Base-by-base conservation (phyloP, 1,139 yeast species). In the Geotrichum fermentans region DNA sequence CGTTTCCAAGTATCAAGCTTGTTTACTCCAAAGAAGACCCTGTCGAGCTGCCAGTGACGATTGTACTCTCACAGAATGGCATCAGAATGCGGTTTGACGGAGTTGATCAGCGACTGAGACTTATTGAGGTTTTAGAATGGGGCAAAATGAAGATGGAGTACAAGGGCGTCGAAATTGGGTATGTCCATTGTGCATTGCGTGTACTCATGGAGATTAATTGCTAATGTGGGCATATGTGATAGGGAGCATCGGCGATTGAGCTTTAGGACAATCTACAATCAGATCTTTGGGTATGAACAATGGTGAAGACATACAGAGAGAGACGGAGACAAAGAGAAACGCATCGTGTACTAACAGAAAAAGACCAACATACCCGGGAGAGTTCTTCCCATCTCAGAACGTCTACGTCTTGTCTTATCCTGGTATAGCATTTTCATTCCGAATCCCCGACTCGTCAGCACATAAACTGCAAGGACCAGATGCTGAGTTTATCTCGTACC, bases 321-420 rank as follows among this genome's bases (percentile, higher is more conserved):
- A 32, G 14, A 32, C 13, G 14, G n/a, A 32, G 14, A 6, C 6
- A n/a, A n/a, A n/a, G n/a, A n/a, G n/a, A n/a, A 11, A 5, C 7
- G 16, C 13, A 20, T 18, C 20, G 16, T 16, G 14, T 29, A 11
- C 33, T 30, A 29, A 33, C 24, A 17, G n/a, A 6, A n/a, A 8
- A 21, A 44, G 48, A 1, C 68, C 68, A 1, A 62, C 68, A 4
- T 63, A 63, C 44, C 66, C 68, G 2, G 67, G 67, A 3, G 32
- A 46, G 21, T 36, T 28, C 34, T 43, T 34, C 18, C 34, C 14
- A 8, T 34, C 42, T n/a, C 40, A 53, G 2, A 35, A 50, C 21
- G 44, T 52, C 1, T 63, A 61, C 45, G 50, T 61, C 1, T 50
- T 64, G 18, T 61, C 64, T 4, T 64, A 64, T 48, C 67, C 68